A percentile compares a stretch with the other conserved stretches of the same genome.
Evolutionary conservation across 139 green algal genomes (phyloP).

Genomic region (Pleodorina starrii): DNA sequence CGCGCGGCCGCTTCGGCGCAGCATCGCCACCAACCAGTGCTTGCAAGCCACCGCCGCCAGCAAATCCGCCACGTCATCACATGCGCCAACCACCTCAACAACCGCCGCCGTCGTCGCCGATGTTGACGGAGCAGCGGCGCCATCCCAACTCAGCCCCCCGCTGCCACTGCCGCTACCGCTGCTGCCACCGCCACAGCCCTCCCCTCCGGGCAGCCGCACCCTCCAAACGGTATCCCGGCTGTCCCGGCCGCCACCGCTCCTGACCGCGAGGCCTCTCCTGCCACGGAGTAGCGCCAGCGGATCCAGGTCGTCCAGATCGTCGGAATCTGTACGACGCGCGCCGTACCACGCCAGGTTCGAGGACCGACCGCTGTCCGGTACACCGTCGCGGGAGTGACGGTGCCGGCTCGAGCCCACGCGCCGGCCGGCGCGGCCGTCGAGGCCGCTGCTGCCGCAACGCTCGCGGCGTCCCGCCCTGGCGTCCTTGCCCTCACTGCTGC

Average conservation of each 20-base stretch:
- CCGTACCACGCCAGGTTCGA: neutral
- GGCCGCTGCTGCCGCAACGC: neutral
- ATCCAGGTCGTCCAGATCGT: neutral
- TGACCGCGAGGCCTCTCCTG: neutral
- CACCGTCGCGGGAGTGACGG: neutral
- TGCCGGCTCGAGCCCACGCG: neutral
- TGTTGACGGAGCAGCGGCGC: too few species aligned
- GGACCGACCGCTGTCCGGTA: neutral
- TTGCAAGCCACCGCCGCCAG: constrained; percentile 44
- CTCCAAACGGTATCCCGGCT: neutral
- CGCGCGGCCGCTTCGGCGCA: neutral
- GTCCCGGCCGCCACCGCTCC: neutral
- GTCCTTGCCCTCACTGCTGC: neutral
- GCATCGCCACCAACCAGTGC: constrained; percentile 32
- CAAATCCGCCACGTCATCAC: constrained; percentile 49
- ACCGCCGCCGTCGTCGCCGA: neutral
- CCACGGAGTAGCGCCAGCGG: neutral
- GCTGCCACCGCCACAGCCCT: neutral
- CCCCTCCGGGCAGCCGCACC: neutral
- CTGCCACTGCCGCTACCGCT: neutral
- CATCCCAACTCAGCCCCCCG: neutral
- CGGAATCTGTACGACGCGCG: neutral
- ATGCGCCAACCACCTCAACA: constrained; percentile 31
- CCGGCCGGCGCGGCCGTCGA: neutral
- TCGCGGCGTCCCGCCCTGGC: neutral